Evolutionary conservation across 2,329 filamentous ascomycete species (phyloP).

Genomic region (Fusarium sp.): DNA sequence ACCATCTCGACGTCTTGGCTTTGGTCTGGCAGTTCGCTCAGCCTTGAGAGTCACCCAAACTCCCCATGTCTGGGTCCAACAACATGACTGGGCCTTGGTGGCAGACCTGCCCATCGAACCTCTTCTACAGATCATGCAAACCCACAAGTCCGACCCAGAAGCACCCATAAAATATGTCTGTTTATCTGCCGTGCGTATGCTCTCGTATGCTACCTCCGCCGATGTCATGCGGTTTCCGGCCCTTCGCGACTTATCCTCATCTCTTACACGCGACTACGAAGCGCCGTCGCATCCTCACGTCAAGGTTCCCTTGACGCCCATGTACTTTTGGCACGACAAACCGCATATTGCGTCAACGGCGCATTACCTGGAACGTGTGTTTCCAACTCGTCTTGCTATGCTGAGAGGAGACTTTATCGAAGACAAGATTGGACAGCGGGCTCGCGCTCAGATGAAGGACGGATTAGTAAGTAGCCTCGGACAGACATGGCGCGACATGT

Average conservation of each 20-base stretch:
- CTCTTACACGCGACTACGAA: conserved; percentile 61
- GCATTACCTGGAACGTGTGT: conserved; percentile 67
- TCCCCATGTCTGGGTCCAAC: conserved; percentile 70
- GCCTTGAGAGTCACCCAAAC: conserved; percentile 64
- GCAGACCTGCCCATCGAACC: conserved; percentile 61
- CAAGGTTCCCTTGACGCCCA: conserved; percentile 64
- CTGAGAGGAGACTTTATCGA: conserved; percentile 70
- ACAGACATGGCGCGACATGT: too few species aligned
- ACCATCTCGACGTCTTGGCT: conserved; percentile 64
- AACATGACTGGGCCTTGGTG: conserved; percentile 70
- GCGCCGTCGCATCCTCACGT: conserved; percentile 1
- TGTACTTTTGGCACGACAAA: conserved; percentile 74
- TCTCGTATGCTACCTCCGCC: conserved; percentile 64
- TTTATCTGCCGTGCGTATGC: conserved; percentile 66
- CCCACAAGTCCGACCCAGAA: conserved; percentile 49
- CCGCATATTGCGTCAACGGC: conserved; percentile 65
- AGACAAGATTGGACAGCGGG: conserved; percentile 69
- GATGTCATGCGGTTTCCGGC: conserved; percentile 61
- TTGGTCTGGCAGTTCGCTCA: conserved; percentile 68
- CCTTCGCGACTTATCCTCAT: conserved; percentile 59
- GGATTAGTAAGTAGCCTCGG: conserved; percentile 51
- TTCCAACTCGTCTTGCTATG: conserved; percentile 65
- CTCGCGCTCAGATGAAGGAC: conserved; percentile 70
- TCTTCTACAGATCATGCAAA: conserved; percentile 64
- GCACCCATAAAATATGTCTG: conserved; percentile 68